phyloP scores from a whole-genome alignment of 1,284 basidiomycete genomes.

The Cystobasidium sp. region DNA sequence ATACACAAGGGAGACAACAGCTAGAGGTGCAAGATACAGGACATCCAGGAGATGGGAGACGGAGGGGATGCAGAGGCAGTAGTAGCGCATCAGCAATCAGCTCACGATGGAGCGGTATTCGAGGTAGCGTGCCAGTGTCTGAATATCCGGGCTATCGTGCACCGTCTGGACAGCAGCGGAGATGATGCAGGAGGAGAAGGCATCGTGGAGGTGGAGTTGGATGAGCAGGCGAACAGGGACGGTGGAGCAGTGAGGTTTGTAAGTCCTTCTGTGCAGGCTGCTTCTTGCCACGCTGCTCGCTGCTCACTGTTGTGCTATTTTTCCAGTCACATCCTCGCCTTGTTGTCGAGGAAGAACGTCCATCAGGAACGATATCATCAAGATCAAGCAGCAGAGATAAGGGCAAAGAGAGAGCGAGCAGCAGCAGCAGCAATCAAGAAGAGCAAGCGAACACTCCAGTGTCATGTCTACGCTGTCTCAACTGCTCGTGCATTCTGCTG shows the following conservation, averaged over 20 bases:
- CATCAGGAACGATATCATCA: neutral
- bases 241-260: constrained; percentile 23
- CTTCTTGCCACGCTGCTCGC: neutral
- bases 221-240: constrained; percentile 7
- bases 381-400: neutral
- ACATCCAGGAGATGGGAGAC: neutral
- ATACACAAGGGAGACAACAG: neutral
- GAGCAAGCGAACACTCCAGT: neutral
- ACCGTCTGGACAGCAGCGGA: neutral
- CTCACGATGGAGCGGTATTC: neutral
- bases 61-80: neutral
- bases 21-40: neutral
- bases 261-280: neutral
- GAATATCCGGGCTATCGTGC: constrained; percentile 3
- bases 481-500: constrained; percentile 3
- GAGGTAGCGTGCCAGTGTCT: constrained; percentile 21
- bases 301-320: neutral
- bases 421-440: neutral
- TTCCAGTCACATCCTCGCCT: constrained; percentile 21
- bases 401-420: constrained; percentile 3
- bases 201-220: constrained; percentile 14
- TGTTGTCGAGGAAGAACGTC: constrained; percentile 7
- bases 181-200: constrained; percentile 8
- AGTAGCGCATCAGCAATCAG: no score
- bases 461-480: constrained; percentile 8